Conservation (phyloP, 176 grass and related monocot genomes). For the Leersia perrieri region DNA sequence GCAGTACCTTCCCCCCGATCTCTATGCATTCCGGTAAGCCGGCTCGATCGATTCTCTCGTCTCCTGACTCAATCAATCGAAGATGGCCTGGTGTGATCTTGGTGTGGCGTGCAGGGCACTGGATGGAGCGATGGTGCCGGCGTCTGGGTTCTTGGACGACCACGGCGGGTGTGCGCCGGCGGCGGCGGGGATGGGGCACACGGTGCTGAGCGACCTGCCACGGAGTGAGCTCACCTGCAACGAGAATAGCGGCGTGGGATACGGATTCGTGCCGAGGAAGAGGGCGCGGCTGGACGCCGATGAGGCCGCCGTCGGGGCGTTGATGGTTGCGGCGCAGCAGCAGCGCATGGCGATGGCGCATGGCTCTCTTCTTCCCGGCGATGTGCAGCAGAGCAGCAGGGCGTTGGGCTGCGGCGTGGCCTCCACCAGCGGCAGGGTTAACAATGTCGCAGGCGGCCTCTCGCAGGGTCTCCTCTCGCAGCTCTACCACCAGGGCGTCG, state of each 20-base stretch:
- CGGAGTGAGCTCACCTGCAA: conserved; percentile 47
- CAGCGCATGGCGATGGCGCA: neutral
- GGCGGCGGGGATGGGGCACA: neutral
- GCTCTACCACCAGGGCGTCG: conserved; percentile 33
- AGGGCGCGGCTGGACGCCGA: neutral
- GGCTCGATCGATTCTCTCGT: neutral
- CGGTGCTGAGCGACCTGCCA: conserved; percentile 18
- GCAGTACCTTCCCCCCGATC: conserved; percentile 31
- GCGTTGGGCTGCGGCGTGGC: neutral
- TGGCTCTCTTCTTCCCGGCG: neutral
- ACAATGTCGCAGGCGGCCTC: neutral
- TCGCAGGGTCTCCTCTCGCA: conserved; percentile 33
- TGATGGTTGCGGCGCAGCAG: neutral
- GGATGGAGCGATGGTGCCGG: neutral
- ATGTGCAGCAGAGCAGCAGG: conserved; percentile 24
- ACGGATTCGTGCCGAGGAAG: conserved; percentile 21
- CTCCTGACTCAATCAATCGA: no score
- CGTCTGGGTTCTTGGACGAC: neutral
- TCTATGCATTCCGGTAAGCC: neutral
- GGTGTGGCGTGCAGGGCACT: neutral
- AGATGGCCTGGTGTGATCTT: neutral
- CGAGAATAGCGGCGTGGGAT: neutral
- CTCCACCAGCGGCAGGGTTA: conserved; percentile 31
- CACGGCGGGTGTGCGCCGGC: neutral
- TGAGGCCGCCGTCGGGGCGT: neutral